These are phyloP conservation scores for Mucor circinelloides DNA, from an alignment of 371 early-diverging fungal genomes.

Conservation along the genomic window DNA sequence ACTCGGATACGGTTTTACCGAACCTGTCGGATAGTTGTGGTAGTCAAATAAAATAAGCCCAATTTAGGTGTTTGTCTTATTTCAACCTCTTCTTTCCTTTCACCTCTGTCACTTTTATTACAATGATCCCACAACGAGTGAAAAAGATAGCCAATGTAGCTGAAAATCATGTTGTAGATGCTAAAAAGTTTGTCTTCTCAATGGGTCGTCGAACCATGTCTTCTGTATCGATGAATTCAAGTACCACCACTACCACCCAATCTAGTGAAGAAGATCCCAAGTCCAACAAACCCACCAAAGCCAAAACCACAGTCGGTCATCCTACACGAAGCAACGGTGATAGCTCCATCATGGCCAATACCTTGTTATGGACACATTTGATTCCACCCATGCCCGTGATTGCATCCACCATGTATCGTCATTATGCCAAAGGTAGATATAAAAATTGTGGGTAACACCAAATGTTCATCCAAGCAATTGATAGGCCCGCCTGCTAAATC, in stretches of 20 bases:
- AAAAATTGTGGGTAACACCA: slow-evolving; percentile 9
- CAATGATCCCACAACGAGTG: slow-evolving; percentile 4
- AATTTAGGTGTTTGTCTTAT: background rate
- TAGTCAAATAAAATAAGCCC: background rate
- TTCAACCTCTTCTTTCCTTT: slow-evolving; percentile 1
- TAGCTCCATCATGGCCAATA: slow-evolving; percentile 16
- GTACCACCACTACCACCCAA: background rate
- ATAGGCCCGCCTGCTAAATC: slow-evolving; percentile 49
- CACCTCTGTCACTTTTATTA: background rate
- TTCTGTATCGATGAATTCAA: background rate
- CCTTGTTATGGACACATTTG: slow-evolving; percentile 23
- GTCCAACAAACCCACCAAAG: background rate
- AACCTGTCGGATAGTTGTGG: background rate
- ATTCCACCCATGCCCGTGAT: slow-evolving; percentile 25
- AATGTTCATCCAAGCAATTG: background rate
- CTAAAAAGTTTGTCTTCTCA: background rate
- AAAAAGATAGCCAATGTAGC: slow-evolving; percentile 14
- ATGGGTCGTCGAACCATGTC: slow-evolving; percentile 1
- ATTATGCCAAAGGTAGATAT: slow-evolving; percentile 18
- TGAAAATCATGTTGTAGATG: slow-evolving; percentile 1
- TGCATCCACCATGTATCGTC: slow-evolving; percentile 24
- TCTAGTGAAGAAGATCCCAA: background rate
- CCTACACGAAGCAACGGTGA: background rate
- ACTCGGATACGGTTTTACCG: background rate
- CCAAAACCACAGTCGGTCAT: background rate